Base-by-base conservation (phyloP, 345 rosid genomes). In the Ricinus communis region DNA sequence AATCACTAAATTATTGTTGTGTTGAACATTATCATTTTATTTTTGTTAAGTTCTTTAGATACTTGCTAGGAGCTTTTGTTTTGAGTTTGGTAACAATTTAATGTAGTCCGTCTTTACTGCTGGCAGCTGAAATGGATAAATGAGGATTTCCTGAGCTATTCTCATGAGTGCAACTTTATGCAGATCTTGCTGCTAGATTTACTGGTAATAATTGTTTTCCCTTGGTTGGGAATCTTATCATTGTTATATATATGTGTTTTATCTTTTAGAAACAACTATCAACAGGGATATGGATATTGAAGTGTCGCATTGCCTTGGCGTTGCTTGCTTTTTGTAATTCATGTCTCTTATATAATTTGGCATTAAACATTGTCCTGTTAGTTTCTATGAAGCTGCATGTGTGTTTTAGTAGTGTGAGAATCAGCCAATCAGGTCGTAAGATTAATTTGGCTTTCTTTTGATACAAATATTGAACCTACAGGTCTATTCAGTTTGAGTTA, bases 81-180 rank as follows among this genome's bases (percentile, higher is more conserved):
- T 68, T 75, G 76, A 79, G 57, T 66, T 78, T 80, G 76, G 73
- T 77, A 68, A 82, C 83, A 76, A 69, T 77, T 90, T 87, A 79
- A 89, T 91, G 76, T 85, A 70, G 76, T 85, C 81, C 83, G 81
- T 83, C 84, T 91, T 93, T 91, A 81, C 89, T 84, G 88, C 85
- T 93, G 93, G 94, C 93, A 90, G 96, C 90, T 78, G 82, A 80
- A 79, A 80, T 81, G 90, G 93, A 85, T 88, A 87, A 85, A 83
- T 86, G 91, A 86, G 88, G 90, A 84, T 85, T 84, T 80, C 90
- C 78, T 87, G 85, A 83, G 90, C 93, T 84, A 79, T 79, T 90
- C 91, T 80, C 77, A 85, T 82, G 90, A 85, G 87, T 90, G 81
- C 91, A 82, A 81, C 93, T 85, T 83, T 85, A 81, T 80, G 76